Conservation (phyloP, 2,329 filamentous ascomycete species). For the Microdochium bolleyi region DNA sequence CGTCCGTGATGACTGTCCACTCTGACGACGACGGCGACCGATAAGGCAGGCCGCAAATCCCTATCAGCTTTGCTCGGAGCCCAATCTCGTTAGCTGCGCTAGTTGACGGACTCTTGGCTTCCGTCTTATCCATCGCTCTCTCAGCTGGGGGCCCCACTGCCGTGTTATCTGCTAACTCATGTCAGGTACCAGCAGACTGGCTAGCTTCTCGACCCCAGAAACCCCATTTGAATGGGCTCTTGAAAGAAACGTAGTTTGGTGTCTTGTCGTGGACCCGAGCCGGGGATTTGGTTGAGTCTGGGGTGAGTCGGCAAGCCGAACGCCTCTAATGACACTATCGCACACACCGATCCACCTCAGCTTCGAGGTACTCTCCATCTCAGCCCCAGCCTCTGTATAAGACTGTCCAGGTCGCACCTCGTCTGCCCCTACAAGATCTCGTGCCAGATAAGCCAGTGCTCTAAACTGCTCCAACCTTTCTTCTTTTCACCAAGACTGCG, state of each 20-base stretch:
- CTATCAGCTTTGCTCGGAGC: background rate
- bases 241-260: background rate
- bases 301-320: background rate
- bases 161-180: background rate
- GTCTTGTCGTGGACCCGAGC: background rate
- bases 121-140: background rate
- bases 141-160: background rate
- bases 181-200: background rate
- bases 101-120: background rate
- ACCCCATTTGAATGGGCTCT: background rate
- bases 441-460: background rate
- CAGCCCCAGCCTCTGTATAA: background rate
- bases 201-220: background rate
- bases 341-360: background rate
- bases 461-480: background rate
- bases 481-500: background rate
- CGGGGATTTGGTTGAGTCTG: background rate
- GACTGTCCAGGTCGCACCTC: background rate
- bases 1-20: background rate
- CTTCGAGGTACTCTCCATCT: background rate
- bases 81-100: background rate
- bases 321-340: background rate
- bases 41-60: background rate
- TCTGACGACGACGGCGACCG: background rate
- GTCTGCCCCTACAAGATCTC: background rate